Base-by-base conservation (phyloP, 371 early-diverging fungal genomes). In the Saksenaea oblongispora region DNA sequence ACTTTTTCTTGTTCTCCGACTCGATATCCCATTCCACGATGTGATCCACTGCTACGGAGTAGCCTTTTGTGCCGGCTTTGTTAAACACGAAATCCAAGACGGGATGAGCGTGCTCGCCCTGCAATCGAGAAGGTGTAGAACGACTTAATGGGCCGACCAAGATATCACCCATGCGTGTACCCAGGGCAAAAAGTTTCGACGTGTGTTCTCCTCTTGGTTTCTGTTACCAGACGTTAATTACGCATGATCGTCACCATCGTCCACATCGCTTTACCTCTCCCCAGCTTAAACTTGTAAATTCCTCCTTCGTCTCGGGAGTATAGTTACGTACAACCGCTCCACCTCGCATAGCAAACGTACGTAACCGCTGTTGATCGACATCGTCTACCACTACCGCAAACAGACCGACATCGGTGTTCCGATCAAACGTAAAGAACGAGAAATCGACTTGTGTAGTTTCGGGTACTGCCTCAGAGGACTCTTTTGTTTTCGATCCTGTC, bases 11-110 rank as follows among this genome's bases (percentile, higher is more conserved):
- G 5, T 58, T 59, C 34, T 78, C 82, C 53, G 71, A 79, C 18
- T 63, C 59, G 28, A 88, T 65, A 60, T 88, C 81, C 89, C 89
- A 88, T 62, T 83, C 86, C 41, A 84, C 80, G 39, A 86, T 64
- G 22, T 80, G 79, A 65, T 88, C 88, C 56, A 77, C 75, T 41
- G 75, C 75, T 18, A 74, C 76, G 14, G 87, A 87, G 65, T 73
- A 88, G 14, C 78, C 86, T 14, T 64, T 64, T 15, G 64, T 67
- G 14, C 79, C 78, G 36, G 70, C 73, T 28, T 62, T 65, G 14
- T 75, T 72, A 63, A 89, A 85, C 24, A 74, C 73, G 55, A 89
- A 80, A 62, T 86, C 87, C 26, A 75, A 79, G 17, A 89, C 77
- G n/a, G 79, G 69, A 24, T 73, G 71, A 18, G 79, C 71, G 65